Evolutionary conservation across 2,329 filamentous ascomycete species (phyloP).

Genomic region (Arthrobotrys megalospora): DNA sequence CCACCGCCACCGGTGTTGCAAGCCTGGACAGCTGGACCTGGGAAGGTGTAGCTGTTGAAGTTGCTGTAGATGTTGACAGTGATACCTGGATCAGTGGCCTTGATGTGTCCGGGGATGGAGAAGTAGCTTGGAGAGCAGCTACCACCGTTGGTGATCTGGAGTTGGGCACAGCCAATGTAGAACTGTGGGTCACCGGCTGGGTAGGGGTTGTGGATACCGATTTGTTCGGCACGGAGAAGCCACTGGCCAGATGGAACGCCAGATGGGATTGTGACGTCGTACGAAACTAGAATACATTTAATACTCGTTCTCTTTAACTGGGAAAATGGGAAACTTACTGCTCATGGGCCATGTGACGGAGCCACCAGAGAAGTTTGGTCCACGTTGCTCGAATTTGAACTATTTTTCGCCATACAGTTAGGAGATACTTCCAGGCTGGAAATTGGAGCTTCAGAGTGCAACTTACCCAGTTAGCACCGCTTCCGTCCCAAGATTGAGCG

Average conservation of each 20-base stretch:
- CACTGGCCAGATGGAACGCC: constrained; percentile 66
- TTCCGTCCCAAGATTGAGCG: constrained; percentile 65
- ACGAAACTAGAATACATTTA: constrained; percentile 35
- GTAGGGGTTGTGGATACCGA: constrained; percentile 66
- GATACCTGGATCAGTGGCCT: constrained; percentile 64
- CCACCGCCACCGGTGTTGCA: constrained; percentile 38
- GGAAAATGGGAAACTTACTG: constrained; percentile 8
- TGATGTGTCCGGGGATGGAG: constrained; percentile 65
- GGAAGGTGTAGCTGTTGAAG: constrained; percentile 66
- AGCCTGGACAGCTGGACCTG: constrained; percentile 63
- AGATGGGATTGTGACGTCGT: constrained; percentile 64
- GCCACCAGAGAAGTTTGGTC: constrained; percentile 42
- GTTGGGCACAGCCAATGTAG: constrained; percentile 66
- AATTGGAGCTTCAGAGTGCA: background rate
- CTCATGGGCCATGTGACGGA: constrained; percentile 40
- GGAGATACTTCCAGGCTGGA: background rate
- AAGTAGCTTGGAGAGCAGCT: constrained; percentile 67
- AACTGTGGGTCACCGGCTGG: constrained; percentile 65
- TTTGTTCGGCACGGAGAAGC: constrained; percentile 66
- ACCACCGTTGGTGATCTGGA: constrained; percentile 65
- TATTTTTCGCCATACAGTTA: background rate
- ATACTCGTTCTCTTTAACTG: background rate
- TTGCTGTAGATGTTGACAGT: constrained; percentile 65
- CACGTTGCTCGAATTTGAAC: constrained; percentile 57
- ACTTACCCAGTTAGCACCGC: constrained; percentile 64